A percentile compares a stretch with the other conserved stretches of the same genome.
Conservation (phyloP, 148 eudicot genomes). For the Hydrangea macrophylla region DNA sequence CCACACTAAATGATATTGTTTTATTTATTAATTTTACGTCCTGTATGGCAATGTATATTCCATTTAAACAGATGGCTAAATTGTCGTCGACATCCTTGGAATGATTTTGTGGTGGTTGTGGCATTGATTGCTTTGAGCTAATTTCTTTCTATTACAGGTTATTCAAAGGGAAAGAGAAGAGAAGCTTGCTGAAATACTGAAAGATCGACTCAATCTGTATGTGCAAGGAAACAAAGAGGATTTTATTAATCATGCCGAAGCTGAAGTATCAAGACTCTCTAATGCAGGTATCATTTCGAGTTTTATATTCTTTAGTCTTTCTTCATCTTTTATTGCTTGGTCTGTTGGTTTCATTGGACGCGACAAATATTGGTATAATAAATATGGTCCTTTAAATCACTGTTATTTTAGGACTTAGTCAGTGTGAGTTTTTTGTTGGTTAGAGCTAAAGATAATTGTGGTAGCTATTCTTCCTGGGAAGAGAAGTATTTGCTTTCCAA, state of each 20-base stretch:
- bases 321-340: slow-evolving; percentile 10
- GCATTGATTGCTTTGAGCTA: neutral
- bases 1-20: too few relatives aligned
- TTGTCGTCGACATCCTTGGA: neutral
- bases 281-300: slow-evolving; percentile 59
- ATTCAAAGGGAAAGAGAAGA: slow-evolving; percentile 97
- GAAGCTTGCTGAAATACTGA: slow-evolving; percentile 63
- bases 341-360: neutral
- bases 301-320: neutral
- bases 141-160: slow-evolving; percentile 36
- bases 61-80: neutral
- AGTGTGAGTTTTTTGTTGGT: neutral
- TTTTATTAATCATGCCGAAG: slow-evolving; percentile 67
- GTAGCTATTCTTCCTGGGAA: neutral
- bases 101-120: too few relatives aligned
- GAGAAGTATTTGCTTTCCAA: neutral
- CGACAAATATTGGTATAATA: neutral
- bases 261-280: slow-evolving; percentile 85
- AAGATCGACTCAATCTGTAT: slow-evolving; percentile 73
- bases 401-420: neutral
- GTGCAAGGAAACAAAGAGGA: slow-evolving; percentile 85
- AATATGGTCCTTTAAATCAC: neutral
- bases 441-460: neutral
- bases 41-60: too few relatives aligned
- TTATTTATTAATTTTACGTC: too few relatives aligned